Percentiles rank a stretch among this genome's conserved stretches.
Conservation (phyloP, 345 rosid genomes). For the Arabidopsis thaliana region DNA sequence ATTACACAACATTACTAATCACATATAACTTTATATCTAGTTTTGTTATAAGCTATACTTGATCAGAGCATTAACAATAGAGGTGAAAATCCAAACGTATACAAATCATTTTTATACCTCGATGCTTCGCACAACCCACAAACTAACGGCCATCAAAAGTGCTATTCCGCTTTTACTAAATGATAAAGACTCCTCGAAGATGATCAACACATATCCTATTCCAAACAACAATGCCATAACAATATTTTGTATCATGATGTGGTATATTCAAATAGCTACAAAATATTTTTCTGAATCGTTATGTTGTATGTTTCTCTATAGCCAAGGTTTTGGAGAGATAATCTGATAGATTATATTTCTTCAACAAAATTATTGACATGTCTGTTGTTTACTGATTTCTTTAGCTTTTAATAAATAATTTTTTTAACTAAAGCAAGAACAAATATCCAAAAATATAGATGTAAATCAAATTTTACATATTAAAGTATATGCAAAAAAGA, state of each 20-base stretch:
- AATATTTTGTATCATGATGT: slow-evolving; percentile 60
- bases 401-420: neutral
- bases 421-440: neutral
- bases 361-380: neutral
- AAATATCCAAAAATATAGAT: neutral
- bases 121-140: slow-evolving; percentile 79
- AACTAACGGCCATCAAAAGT: slow-evolving; percentile 85
- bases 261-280: slow-evolving; percentile 10
- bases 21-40: neutral
- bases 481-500: too few relatives aligned
- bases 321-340: neutral
- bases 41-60: neutral
- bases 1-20: neutral
- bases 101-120: slow-evolving; percentile 55
- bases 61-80: neutral
- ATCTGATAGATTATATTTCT: neutral
- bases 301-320: too few relatives aligned
- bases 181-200: slow-evolving; percentile 80
- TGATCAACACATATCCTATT: slow-evolving; percentile 76
- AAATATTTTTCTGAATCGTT: neutral
- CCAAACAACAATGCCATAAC: slow-evolving; percentile 77
- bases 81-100: neutral
- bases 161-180: slow-evolving; percentile 87
- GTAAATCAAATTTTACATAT: too few relatives aligned
- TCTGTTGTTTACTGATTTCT: neutral